Percentiles rank a stretch among this genome's conserved stretches.
Evolutionary conservation across 2,329 filamentous ascomycete genomes (phyloP).

Genomic region (Tricladium varicosporioides): DNA sequence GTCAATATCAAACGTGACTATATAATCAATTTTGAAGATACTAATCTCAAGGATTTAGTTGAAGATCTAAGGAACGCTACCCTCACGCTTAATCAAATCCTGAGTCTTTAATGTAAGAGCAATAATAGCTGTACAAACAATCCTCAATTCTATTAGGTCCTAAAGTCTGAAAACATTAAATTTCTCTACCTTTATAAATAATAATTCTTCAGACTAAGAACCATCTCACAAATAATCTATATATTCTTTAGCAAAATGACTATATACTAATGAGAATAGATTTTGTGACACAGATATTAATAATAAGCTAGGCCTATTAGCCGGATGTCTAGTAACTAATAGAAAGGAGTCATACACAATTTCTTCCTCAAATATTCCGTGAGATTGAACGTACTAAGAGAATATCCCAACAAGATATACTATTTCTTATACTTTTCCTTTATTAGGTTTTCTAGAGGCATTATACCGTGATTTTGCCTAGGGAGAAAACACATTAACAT

Average conservation of each 20-base stretch:
- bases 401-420: slow-evolving; percentile 1
- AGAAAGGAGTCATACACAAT: not conserved
- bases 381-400: not conserved
- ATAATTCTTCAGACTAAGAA: not conserved
- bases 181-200: slow-evolving; percentile 1
- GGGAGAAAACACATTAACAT: not conserved
- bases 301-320: not conserved
- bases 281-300: slow-evolving; percentile 1
- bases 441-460: not conserved
- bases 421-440: not conserved
- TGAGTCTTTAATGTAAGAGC: not conserved
- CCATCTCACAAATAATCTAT: slow-evolving; percentile 1
- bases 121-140: not conserved
- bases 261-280: slow-evolving; percentile 1
- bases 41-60: too few relatives aligned
- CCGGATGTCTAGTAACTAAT: not conserved
- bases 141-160: not conserved
- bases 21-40: too few relatives aligned
- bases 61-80: too few relatives aligned
- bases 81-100: not conserved
- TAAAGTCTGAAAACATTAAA: not conserved
- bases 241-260: not conserved
- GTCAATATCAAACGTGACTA: too few relatives aligned
- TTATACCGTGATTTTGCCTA: slow-evolving; percentile 1
- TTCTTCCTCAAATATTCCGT: not conserved